A percentile compares a stretch with the other conserved stretches of the same genome.
These are phyloP conservation scores for Penicillium sp. DNA, from an alignment of 2,329 filamentous ascomycete genomes.

Conservation along the genomic window DNA sequence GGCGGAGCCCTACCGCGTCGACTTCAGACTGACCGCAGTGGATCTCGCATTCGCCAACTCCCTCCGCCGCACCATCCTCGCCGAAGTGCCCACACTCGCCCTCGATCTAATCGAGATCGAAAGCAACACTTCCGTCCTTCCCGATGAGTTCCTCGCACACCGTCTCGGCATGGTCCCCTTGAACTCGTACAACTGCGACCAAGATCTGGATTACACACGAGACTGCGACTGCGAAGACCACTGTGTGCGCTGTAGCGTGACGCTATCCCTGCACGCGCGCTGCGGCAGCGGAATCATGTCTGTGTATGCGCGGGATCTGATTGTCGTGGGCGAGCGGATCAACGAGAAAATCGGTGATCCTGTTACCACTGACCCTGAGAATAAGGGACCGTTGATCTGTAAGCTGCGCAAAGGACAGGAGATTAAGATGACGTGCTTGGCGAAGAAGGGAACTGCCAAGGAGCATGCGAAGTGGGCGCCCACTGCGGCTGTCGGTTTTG, in stretches of 20 bases:
- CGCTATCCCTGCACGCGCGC: slow-evolving; percentile 77
- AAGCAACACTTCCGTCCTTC: slow-evolving; percentile 89
- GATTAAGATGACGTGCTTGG: slow-evolving; percentile 84
- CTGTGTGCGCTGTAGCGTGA: slow-evolving; percentile 88
- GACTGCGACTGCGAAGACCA: slow-evolving; percentile 97
- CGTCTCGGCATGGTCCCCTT: slow-evolving; percentile 88
- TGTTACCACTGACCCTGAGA: slow-evolving; percentile 78
- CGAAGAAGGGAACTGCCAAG: slow-evolving; percentile 98
- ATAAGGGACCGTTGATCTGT: slow-evolving; percentile 78
- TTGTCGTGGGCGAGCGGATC: slow-evolving; percentile 66
- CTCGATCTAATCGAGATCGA: slow-evolving; percentile 94
- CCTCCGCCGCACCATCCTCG: slow-evolving; percentile 83
- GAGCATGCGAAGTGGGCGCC: slow-evolving; percentile 99
- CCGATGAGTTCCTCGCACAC: slow-evolving; percentile 94
- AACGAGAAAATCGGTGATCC: slow-evolving; percentile 77
- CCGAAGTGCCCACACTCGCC: slow-evolving; percentile 90
- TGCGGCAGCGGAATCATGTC: slow-evolving; percentile 87
- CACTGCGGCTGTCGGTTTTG: slow-evolving; percentile 87
- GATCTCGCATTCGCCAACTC: slow-evolving; percentile 92
- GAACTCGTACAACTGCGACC: slow-evolving; percentile 76
- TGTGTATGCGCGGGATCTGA: slow-evolving; percentile 86
- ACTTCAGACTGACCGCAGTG: slow-evolving; percentile 87
- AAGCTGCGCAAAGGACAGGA: slow-evolving; percentile 90
- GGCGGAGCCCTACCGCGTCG: slow-evolving; percentile 77
- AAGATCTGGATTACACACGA: slow-evolving; percentile 77